Base-by-base conservation (phyloP, 495 filamentous ascomycete species). In the Elasticomyces elasticus region DNA sequence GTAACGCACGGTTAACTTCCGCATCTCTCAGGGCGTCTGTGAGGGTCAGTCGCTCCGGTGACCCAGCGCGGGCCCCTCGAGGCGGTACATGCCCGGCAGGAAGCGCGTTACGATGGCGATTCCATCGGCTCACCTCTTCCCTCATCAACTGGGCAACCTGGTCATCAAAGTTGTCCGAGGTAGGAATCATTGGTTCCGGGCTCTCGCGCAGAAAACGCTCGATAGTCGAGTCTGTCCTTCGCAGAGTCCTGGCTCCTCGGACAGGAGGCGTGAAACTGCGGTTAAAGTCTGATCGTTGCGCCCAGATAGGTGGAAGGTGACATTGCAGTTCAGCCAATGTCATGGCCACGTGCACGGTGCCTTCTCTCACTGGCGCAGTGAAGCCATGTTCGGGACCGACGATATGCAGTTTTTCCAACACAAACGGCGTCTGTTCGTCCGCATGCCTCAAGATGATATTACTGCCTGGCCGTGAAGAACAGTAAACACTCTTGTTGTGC, bases 341-440 rank as follows among this genome's bases (percentile, higher is more conserved):
- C 89, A 95, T 94, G 5, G 86, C 80, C 33, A 96, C 77, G 64
- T 96, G 95, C 5, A 97, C 79, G 82, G 95, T 86, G 22, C 91
- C 91, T 74, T 94, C 88, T 71, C 90, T 86, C 44, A 95, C 83
- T 89, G 89, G 87, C 56, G 85, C 81, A 46, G 87, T 88, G 64
- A 86, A 95, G 22, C 86, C 84, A 13, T 74, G 75, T 52, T 81
- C 79, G 1, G 91, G 90, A 17, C 87, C 87, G 66, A 89, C 90
- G 69, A 97, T 94, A 37, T 94, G 74, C 28, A 97, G 70, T 67
- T 87, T 89, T 64, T 86, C 82, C 51, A 97, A 66, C 37, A 74
- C 83, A 61, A 97, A 97, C 1, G 84, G 79, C 1, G 81, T 82
- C 30, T n/a, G n/a, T n/a, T 79, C 81, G 23, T 85, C 86, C 47